phyloP scores from a whole-genome alignment of 2,329 filamentous ascomycete species.

The Beauveria asiatica region DNA sequence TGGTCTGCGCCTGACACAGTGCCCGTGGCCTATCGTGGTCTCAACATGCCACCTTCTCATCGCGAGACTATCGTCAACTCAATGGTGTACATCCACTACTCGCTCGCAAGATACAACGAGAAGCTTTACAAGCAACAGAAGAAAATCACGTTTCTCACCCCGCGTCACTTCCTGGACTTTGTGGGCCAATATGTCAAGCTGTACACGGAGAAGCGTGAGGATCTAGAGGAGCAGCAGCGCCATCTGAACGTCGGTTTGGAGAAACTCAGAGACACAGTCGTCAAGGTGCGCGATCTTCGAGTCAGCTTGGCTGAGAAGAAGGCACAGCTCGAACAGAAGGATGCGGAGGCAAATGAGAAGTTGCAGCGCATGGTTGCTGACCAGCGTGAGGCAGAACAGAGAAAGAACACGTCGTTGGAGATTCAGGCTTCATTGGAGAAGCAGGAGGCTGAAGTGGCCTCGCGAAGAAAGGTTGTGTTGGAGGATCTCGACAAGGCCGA shows the following conservation, averaged over 20 bases:
- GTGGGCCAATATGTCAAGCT: conserved; percentile 95
- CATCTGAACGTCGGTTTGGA: conserved; percentile 97
- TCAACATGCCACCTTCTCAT: conserved; percentile 78
- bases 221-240: conserved; percentile 95
- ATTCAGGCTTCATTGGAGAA: conserved; percentile 80
- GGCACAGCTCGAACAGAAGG: conserved; percentile 83
- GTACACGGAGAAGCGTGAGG: conserved; percentile 96
- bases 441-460: conserved; percentile 80
- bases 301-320: conserved; percentile 92
- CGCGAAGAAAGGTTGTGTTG: conserved; percentile 74
- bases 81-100: conserved; percentile 99
- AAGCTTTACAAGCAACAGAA: conserved; percentile 88
- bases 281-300: conserved; percentile 90
- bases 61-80: conserved; percentile 90
- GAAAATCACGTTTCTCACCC: conserved; percentile 86
- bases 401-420: conserved; percentile 79
- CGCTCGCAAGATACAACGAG: conserved; percentile 79
- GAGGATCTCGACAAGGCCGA: conserved; percentile 84
- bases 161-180: conserved; percentile 95
- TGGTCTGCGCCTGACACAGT: conserved; percentile 85
- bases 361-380: conserved; percentile 94
- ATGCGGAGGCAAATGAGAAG: conserved; percentile 94
- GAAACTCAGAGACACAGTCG: conserved; percentile 91
- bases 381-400: conserved; percentile 86
- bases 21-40: conserved; percentile 81